These are phyloP conservation scores for Penicillium robsamsonii DNA, from an alignment of 495 filamentous ascomycete genomes.

Conservation along the genomic window DNA sequence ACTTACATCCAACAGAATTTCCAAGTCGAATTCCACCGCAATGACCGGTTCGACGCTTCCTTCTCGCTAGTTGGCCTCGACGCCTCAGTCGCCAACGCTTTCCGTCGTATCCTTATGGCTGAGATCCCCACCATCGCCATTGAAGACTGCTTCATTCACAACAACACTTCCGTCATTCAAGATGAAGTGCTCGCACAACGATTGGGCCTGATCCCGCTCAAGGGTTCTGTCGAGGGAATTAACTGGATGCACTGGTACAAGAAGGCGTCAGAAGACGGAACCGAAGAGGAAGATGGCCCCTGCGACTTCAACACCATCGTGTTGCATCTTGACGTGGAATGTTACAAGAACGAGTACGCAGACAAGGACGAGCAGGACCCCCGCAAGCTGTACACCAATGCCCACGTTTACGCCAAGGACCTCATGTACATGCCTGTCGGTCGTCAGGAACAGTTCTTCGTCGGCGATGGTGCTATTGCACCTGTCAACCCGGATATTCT, in stretches of 20 bases:
- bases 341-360: constrained; percentile 72
- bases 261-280: constrained; percentile 54
- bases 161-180: constrained; percentile 96
- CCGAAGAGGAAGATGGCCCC: constrained; percentile 36
- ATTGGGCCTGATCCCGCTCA: constrained; percentile 86
- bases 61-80: constrained; percentile 93
- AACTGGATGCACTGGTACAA: constrained; percentile 76
- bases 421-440: constrained; percentile 74
- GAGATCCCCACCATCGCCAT: constrained; percentile 94
- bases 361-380: constrained; percentile 72
- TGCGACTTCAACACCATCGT: constrained; percentile 80
- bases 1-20: constrained; percentile 50
- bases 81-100: constrained; percentile 92
- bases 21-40: constrained; percentile 77
- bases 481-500: constrained; percentile 91
- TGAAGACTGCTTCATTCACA: constrained; percentile 82
- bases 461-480: constrained; percentile 58
- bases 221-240: constrained; percentile 70
- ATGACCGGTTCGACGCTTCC: constrained; percentile 66
- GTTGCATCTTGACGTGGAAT: constrained; percentile 68
- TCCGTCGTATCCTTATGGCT: constrained; percentile 93
- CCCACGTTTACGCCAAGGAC: constrained; percentile 82
- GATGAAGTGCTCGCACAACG: constrained; percentile 92
- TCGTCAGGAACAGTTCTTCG: constrained; percentile 67
- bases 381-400: constrained; percentile 74